Conservation (phyloP, 345 rosid species). For the Eucalyptus paniculata region DNA sequence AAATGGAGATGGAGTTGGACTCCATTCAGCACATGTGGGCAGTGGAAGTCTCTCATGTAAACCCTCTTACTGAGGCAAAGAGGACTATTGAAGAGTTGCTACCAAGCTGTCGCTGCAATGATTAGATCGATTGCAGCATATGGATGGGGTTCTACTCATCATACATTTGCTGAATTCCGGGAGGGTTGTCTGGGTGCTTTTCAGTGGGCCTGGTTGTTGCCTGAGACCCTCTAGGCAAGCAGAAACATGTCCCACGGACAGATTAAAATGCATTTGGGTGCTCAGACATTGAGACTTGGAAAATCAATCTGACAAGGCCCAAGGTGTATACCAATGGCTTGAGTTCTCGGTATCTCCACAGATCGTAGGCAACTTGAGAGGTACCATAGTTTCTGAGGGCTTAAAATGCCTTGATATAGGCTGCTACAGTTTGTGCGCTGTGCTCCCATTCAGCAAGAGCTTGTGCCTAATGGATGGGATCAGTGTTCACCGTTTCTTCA, state of each 20-base stretch:
- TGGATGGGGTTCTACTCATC: background rate
- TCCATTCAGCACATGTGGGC: slow-evolving; percentile 53
- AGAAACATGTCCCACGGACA: background rate
- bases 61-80: slow-evolving; percentile 46
- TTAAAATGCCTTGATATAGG: background rate
- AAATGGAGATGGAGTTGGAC: slow-evolving; percentile 19
- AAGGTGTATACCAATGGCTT: background rate
- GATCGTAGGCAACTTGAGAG: background rate
- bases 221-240: background rate
- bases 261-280: background rate
- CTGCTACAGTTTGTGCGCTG: background rate
- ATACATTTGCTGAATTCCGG: background rate
- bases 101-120: background rate
- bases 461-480: background rate
- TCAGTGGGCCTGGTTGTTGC: background rate
- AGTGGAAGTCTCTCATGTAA: slow-evolving; percentile 23
- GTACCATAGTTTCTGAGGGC: background rate
- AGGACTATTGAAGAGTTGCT: slow-evolving; percentile 24
- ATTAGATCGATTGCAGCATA: background rate
- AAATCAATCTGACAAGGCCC: background rate
- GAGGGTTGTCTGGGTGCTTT: background rate
- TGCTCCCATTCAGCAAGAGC: background rate
- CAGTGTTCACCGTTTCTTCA: background rate
- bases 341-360: background rate
- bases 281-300: background rate